Conservation (phyloP, 2,329 filamentous ascomycete genomes). For the Ceratocystis papillata region DNA sequence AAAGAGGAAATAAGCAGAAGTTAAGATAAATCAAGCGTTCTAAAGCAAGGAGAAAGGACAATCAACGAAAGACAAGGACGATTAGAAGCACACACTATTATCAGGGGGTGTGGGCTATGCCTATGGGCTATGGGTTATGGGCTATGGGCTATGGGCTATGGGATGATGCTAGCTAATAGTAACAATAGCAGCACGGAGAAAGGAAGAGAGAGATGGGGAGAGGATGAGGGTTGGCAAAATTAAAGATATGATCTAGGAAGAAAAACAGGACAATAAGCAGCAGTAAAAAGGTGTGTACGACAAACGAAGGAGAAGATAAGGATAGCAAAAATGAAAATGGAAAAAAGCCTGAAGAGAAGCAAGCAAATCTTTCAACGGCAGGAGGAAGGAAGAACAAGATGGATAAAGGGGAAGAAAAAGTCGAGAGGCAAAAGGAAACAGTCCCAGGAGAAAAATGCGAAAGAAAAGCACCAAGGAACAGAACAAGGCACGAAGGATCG, state of each 20-base stretch:
- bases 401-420: background rate
- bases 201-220: background rate
- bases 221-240: background rate
- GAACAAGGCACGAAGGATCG: slow-evolving; percentile 15
- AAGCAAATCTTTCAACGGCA: background rate
- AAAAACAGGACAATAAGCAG: background rate
- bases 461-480: background rate
- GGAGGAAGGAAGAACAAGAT: background rate
- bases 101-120: slow-evolving; percentile 7
- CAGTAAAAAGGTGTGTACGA: background rate
- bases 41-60: slow-evolving; percentile 1
- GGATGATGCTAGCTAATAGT: background rate
- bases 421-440: background rate
- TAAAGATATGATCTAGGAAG: background rate
- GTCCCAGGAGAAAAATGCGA: background rate
- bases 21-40: background rate
- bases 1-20: background rate
- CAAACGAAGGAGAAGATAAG: background rate
- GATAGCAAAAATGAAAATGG: background rate
- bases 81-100: slow-evolving; percentile 18
- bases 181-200: background rate
- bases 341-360: background rate
- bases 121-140: background rate
- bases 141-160: background rate
- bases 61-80: slow-evolving; percentile 5